These are phyloP conservation scores for Trichocomaceae sp. DNA, from an alignment of 2,329 filamentous ascomycete species.

Conservation along the genomic window DNA sequence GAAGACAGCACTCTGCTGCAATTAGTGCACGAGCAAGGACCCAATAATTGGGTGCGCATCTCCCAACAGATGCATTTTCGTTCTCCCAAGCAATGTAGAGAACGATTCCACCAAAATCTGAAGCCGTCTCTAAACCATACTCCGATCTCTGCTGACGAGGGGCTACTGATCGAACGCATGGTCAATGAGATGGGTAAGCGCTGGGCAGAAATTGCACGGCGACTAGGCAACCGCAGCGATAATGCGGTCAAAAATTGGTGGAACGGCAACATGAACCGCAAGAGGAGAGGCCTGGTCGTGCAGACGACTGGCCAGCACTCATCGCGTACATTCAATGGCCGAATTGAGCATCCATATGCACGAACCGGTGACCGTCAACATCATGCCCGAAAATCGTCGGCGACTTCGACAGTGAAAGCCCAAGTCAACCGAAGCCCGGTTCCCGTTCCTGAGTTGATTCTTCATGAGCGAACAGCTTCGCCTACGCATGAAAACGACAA, in stretches of 20 bases:
- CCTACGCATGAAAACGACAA: background rate
- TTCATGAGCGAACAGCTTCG: constrained; percentile 9
- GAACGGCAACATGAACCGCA: constrained; percentile 86
- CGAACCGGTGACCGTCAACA: constrained; percentile 16
- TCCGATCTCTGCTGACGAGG: constrained; percentile 66
- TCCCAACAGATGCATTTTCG: constrained; percentile 67
- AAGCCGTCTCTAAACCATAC: constrained; percentile 68
- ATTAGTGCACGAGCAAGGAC: constrained; percentile 64
- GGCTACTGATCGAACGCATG: constrained; percentile 65
- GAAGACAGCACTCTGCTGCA: constrained; percentile 67
- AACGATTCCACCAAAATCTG: constrained; percentile 89
- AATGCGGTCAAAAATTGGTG: constrained; percentile 98
- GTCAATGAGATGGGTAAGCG: constrained; percentile 74
- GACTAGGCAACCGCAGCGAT: constrained; percentile 77
- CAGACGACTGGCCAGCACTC: constrained; percentile 23
- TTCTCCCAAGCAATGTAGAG: constrained; percentile 89
- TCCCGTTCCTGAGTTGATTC: constrained; percentile 8
- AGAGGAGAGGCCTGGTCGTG: constrained; percentile 46
- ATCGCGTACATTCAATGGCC: constrained; percentile 31
- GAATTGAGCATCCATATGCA: constrained; percentile 35
- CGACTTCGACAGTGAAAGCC: constrained; percentile 19
- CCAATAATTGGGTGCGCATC: constrained; percentile 87
- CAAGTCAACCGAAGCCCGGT: constrained; percentile 9
- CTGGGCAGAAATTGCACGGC: constrained; percentile 87
- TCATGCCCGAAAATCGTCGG: constrained; percentile 17